Evolutionary conservation across 768 basidiomycete genomes (phyloP), one percentile per base, ranked within the genome.

Genomic region (Boletellus sp.): DNA sequence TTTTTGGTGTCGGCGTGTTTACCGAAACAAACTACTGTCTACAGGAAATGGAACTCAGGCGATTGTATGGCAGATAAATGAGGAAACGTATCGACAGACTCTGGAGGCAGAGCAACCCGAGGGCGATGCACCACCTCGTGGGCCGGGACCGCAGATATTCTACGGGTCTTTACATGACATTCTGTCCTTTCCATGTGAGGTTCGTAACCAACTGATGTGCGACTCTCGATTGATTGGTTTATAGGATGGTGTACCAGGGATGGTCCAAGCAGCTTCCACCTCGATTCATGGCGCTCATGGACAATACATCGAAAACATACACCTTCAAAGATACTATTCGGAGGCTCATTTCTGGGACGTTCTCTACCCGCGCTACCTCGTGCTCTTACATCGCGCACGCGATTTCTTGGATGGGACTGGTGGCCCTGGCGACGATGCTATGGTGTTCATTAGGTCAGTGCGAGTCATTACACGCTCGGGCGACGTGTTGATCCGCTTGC

Each of bases 81-180:
- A 90, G 60, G 90, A 93, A 54, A 81, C 87, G 0, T 84, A 91
- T 65, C 78, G 83, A 13, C 78, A 84, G 56, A 78, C 76, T 3
- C 76, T 90, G 0, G 83, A 85, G 61, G 65, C 64, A 3, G 78
- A 79, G 55, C 31, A 20, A 3, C 59, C 52, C 23, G 58, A 54
- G 47, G 61, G 17, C 50, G 64, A 64, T 53, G 60, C 63, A 0
- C 53, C 61, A 1, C 56, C 54, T 2, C 13, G 54, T 1, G 76
- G 74, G 42, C 66, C 67, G 2, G 79, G 81, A 1, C 76, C 84
- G 0, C 77, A 80, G 53, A 69, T 94, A 31, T 96, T 84, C 65
- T 99, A 97, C 51, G 91, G 90, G 1, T 94, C 90, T 10, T 73
- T 94, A n/a, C 95, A 99, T 62, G 95, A 98, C 57, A 80, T 97